Conservation (phyloP, 2,329 filamentous ascomycete genomes). For the Aspergillus nomiae region DNA sequence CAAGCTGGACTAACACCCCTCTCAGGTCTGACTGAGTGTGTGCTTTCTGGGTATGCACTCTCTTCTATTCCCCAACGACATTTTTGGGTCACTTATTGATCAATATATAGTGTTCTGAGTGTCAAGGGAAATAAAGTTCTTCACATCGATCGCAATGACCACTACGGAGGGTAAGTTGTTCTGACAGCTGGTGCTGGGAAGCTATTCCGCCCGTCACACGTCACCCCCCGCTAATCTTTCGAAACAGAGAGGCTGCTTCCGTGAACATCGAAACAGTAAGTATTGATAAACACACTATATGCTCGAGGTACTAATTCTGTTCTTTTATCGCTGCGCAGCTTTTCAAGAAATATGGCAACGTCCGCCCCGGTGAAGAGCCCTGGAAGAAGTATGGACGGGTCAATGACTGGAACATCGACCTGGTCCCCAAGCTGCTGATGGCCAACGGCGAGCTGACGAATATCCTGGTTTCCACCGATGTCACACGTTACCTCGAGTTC, state of each 20-base stretch:
- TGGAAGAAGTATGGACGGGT: conserved; percentile 97
- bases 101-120: conserved; percentile 73
- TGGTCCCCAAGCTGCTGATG: conserved; percentile 98
- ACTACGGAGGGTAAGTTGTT: conserved; percentile 87
- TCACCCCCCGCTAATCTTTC: conserved; percentile 27
- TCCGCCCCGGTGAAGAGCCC: conserved; percentile 75
- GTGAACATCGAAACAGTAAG: conserved; percentile 92
- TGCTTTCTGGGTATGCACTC: conserved; percentile 82
- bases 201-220: conserved; percentile 19
- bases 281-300: conserved; percentile 10
- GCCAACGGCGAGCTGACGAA: conserved; percentile 97
- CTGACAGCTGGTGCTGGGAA: conserved; percentile 14
- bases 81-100: conserved; percentile 17
- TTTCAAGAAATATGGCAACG: conserved; percentile 96
- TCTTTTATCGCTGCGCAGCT: conserved; percentile 62
- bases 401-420: conserved; percentile 99
- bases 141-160: conserved; percentile 97
- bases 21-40: conserved; percentile 94
- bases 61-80: conserved; percentile 13
- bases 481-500: conserved; percentile 86
- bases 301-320: conserved; percentile 23
- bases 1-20: conserved; percentile 33
- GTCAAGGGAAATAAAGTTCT: conserved; percentile 99
- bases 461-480: conserved; percentile 94
- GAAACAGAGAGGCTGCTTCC: conserved; percentile 81